Evolutionary conservation across 2,329 filamentous ascomycete genomes (phyloP), one percentile per base, ranked within the genome.

Genomic region (Colletotrichum orbiculare): DNA sequence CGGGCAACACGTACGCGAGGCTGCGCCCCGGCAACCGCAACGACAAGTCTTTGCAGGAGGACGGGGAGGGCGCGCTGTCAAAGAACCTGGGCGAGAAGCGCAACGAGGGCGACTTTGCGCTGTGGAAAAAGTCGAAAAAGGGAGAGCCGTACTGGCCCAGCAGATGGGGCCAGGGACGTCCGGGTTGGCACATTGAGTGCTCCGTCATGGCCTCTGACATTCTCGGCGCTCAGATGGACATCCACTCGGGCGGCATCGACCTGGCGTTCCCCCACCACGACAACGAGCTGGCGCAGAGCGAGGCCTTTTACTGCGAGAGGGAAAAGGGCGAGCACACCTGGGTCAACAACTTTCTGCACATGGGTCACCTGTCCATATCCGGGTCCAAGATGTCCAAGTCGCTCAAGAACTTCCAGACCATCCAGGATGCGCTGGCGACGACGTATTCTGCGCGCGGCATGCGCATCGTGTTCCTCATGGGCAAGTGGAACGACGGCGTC

Each of bases 121-220:
- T 98, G 2, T 97, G 94, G 94, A 98, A 98, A 77, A 89, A 90
- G 58, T 94, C 91, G 1, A 97, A 97, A 79, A 88, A 92, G 12
- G 95, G 95, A 47, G 95, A 98, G 82, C 95, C 95, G 0, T 91
- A 88, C 69, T 98, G 95, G 95, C 84, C 89, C 6, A 96, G 91
- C 71, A 89, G 89, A 4, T 98, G 95, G 94, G 94, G 95, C 5
- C 84, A 89, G 60, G 94, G 94, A 5, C 85, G 95, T 48, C 95
- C 95, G 1, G 95, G 95, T 15, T 98, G 95, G 95, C 95, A 97
- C 74, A 97, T 97, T 73, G 94, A 97, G 80, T 97, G 95, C 87
- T 94, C 91, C 1, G 94, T 94, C 13, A 97, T 98, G 95, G 94
- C 94, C 0, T 95, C 92, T 2, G 92, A 94, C 68, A 86, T 94